phyloP scores from a whole-genome alignment of 805 yeast genomes.

The Priceomyces melissophilus region DNA sequence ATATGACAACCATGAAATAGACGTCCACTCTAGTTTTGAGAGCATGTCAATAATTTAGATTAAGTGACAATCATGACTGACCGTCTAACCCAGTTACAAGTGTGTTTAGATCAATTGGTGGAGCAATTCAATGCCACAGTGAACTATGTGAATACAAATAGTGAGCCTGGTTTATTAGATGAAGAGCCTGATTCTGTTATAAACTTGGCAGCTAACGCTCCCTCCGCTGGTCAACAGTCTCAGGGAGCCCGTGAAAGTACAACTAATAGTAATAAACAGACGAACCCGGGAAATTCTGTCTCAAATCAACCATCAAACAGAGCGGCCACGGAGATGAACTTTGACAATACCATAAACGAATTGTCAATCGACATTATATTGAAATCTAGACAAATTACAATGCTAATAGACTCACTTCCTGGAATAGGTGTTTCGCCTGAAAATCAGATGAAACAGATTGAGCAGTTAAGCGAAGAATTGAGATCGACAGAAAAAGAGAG shows the following conservation, averaged over 20 bases:
- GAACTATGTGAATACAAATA: constrained; percentile 54
- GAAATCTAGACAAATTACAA: constrained; percentile 81
- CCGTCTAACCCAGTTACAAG: constrained; percentile 83
- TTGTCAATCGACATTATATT: constrained; percentile 79
- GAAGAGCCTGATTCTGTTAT: constrained; percentile 62
- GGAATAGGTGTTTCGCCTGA: constrained; percentile 84
- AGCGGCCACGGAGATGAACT: constrained; percentile 17
- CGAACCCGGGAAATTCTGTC: constrained; percentile 13
- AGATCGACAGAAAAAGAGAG: constrained; percentile 58
- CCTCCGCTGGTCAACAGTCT: constrained; percentile 36
- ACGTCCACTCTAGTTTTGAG: too few relatives aligned
- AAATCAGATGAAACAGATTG: constrained; percentile 66
- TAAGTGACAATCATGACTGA: constrained; percentile 57
- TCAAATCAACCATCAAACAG: constrained; percentile 15
- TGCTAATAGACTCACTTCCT: constrained; percentile 84
- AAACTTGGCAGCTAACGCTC: constrained; percentile 61
- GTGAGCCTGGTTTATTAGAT: constrained; percentile 46
- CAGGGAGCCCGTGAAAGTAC: constrained; percentile 6
- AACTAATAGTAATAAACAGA: constrained; percentile 13
- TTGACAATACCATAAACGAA: constrained; percentile 60
- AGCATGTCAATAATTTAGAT: too few relatives aligned
- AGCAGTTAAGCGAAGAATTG: constrained; percentile 59
- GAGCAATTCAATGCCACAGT: constrained; percentile 79
- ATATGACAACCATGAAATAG: too few relatives aligned
- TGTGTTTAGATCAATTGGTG: constrained; percentile 77